Conservation (phyloP, 1,284 basidiomycete species). For the Apiotrichum veenhuisii region DNA sequence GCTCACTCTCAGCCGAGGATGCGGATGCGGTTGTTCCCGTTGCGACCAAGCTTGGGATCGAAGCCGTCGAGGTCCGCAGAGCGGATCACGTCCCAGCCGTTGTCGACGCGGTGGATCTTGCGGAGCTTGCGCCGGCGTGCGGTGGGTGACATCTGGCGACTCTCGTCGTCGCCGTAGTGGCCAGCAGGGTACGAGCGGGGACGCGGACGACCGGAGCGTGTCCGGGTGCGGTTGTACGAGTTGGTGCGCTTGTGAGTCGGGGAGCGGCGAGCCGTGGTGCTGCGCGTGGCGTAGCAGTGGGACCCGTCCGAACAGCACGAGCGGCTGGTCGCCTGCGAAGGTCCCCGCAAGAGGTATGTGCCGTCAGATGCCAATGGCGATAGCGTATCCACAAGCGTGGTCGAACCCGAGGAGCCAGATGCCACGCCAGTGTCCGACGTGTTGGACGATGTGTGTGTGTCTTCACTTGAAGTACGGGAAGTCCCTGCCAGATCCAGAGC, state of each 20-base stretch:
- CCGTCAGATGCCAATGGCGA: too few species aligned
- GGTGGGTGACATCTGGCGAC: neutral
- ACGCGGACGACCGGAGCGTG: neutral
- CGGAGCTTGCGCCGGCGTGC: neutral
- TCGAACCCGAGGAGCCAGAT: too few species aligned
- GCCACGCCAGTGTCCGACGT: too few species aligned
- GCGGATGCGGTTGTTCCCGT: neutral
- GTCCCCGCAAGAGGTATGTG: too few species aligned
- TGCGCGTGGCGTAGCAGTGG: neutral
- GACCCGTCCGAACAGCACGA: too few species aligned
- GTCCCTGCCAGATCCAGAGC: too few species aligned
- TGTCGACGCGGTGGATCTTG: neutral
- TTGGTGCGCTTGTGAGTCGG: neutral
- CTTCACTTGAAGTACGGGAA: too few species aligned
- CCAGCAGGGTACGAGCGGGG: neutral
- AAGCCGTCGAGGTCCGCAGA: conserved; percentile 6
- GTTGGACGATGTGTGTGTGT: too few species aligned
- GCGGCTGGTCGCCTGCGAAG: too few species aligned
- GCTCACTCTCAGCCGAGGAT: neutral
- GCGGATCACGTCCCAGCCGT: conserved; percentile 4
- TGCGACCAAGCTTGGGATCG: neutral
- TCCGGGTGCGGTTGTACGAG: neutral
- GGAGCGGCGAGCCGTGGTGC: neutral
- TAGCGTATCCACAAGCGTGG: too few species aligned
- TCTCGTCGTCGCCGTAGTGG: neutral